A percentile compares a stretch with the other conserved stretches of the same genome.
Conservation (phyloP, 345 rosid species). For the Dipteronia dyeriana region DNA sequence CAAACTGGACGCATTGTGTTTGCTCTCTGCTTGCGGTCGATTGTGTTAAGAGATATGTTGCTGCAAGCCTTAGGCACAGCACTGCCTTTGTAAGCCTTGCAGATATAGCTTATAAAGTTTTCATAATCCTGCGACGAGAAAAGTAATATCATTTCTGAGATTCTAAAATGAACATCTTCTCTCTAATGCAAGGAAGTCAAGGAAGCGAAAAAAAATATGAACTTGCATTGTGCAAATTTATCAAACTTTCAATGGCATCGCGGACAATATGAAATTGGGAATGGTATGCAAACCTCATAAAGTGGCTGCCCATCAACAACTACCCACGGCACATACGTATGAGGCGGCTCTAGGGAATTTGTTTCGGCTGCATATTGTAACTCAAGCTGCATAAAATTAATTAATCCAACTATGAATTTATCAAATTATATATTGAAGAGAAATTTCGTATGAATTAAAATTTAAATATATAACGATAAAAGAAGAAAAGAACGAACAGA, state of each 20-base stretch:
- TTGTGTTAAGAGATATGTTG: conserved; percentile 26
- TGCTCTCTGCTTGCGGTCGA: conserved; percentile 15
- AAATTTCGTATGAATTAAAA: neutral
- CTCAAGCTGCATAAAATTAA: conserved; percentile 63
- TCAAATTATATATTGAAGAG: neutral
- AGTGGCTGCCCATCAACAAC: conserved; percentile 93
- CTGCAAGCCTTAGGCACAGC: conserved; percentile 54
- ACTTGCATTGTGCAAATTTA: neutral
- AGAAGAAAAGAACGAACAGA: neutral
- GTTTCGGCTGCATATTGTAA: conserved; percentile 84
- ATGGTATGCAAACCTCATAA: conserved; percentile 58
- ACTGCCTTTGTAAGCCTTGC: conserved; percentile 68
- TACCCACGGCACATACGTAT: conserved; percentile 91
- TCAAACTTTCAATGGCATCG: neutral
- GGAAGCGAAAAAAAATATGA: too few species aligned
- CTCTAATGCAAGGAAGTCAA: too few species aligned
- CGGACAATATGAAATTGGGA: neutral
- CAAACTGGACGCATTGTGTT: conserved; percentile 38
- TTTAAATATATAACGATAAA: neutral
- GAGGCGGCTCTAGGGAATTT: conserved; percentile 79
- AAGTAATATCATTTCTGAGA: neutral
- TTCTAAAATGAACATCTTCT: neutral
- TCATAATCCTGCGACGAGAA: conserved; percentile 64
- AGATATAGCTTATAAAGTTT: conserved; percentile 72
- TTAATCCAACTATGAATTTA: neutral